Conservation (phyloP, 345 rosid species). For the Moricandia arvensis region DNA sequence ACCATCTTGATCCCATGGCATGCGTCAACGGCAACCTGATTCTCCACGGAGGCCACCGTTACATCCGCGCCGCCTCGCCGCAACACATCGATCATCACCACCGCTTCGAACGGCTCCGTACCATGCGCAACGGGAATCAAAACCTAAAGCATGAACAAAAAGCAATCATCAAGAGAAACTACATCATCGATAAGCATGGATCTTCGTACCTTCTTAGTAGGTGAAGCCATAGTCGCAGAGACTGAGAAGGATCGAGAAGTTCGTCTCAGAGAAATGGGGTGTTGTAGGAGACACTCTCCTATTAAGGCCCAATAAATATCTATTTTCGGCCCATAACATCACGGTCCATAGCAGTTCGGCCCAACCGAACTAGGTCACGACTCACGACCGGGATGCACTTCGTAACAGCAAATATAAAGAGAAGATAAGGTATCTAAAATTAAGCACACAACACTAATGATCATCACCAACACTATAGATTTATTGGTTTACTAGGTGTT, state of each 20-base stretch:
- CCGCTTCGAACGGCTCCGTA: constrained; percentile 93
- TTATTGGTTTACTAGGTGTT: too few species aligned
- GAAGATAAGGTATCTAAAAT: too few species aligned
- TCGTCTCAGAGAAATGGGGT: constrained; percentile 23
- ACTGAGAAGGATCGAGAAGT: constrained; percentile 36
- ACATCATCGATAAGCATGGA: constrained; percentile 26
- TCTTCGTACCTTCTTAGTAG: constrained; percentile 48
- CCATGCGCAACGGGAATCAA: constrained; percentile 92
- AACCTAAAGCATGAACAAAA: constrained; percentile 48
- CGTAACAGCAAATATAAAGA: too few species aligned
- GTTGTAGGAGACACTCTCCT: too few species aligned
- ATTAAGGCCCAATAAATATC: too few species aligned
- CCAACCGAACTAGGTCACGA: too few species aligned
- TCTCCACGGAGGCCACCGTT: constrained; percentile 75
- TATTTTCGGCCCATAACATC: too few species aligned
- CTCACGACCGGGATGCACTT: too few species aligned
- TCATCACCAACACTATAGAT: too few species aligned
- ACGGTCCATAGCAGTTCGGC: too few species aligned
- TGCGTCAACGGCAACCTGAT: constrained; percentile 65
- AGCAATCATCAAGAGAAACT: neutral
- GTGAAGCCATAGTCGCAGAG: constrained; percentile 56
- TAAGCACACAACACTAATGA: too few species aligned
- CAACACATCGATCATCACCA: constrained; percentile 73
- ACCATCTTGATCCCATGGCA: constrained; percentile 71
- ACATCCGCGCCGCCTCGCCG: constrained; percentile 85